Evolutionary conservation across 116 monocot species (phyloP).

Genomic region (Thalassia testudinum): DNA sequence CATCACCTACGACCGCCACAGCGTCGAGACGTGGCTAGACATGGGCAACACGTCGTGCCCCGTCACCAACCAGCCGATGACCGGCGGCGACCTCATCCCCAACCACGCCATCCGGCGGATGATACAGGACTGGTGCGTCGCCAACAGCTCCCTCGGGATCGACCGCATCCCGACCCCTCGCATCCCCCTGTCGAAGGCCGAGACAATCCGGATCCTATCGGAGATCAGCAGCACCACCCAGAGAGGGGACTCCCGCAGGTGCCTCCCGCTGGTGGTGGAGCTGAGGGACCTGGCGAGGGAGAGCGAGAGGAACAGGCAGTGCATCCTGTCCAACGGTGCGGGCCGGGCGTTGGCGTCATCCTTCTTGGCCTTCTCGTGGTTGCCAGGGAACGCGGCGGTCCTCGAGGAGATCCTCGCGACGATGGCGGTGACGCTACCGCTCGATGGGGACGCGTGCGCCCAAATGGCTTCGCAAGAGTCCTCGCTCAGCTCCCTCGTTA

Average conservation of each 20-base stretch:
- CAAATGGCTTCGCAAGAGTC: neutral
- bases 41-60: slow-evolving; percentile 37
- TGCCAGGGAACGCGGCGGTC: neutral
- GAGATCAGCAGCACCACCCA: slow-evolving; percentile 5
- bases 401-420: slow-evolving; percentile 33
- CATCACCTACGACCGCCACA: slow-evolving; percentile 70
- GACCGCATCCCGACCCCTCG: slow-evolving; percentile 46
- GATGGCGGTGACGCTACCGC: slow-evolving; percentile 18
- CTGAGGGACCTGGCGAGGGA: slow-evolving; percentile 23
- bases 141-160: slow-evolving; percentile 23
- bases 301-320: slow-evolving; percentile 33
- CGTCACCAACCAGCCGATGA: slow-evolving; percentile 16
- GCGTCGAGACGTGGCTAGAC: slow-evolving; percentile 73
- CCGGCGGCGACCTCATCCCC: slow-evolving; percentile 22
- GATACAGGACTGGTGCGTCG: slow-evolving; percentile 64
- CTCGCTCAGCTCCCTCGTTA: slow-evolving; percentile 3
- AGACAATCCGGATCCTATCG: slow-evolving; percentile 10
- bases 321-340: slow-evolving; percentile 19
- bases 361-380: slow-evolving; percentile 13
- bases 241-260: slow-evolving; percentile 11
- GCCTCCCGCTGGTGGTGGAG: slow-evolving; percentile 10
- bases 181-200: slow-evolving; percentile 13
- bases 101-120: slow-evolving; percentile 40
- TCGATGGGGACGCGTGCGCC: slow-evolving; percentile 12
- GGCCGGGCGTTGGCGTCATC: slow-evolving; percentile 6